Evolutionary conservation across 2,329 filamentous ascomycete genomes (phyloP), one percentile per base, ranked within the genome.

Genomic region (Arthrobotrys musiformis): DNA sequence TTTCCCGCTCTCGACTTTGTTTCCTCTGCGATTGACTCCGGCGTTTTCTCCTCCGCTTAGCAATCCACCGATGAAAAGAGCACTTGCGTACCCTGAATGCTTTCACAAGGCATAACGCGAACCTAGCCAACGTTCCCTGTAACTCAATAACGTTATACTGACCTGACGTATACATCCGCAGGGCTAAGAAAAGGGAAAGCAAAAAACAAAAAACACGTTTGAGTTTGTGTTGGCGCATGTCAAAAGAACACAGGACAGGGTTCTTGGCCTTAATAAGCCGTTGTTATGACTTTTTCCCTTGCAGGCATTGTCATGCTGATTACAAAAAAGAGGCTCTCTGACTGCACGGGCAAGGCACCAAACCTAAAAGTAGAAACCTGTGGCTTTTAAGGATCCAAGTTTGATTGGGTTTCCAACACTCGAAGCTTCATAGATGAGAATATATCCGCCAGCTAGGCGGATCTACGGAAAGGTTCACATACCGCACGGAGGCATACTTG

Each of bases 81-180:
- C 17, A 30, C 46, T 56, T 35, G 50, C 28, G n/a, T n/a, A 52
- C 30, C 46, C 19, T 19, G n/a, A 42, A 54, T 50, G 26, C 46
- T 46, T 26, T 26, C 46, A 19, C 40, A 64, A 50, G 28, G 60
- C 69, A 73, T 73, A 73, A 67, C 61, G 69, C 69, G 61, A 67
- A 33, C n/a, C n/a, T 48, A 48, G 1, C 11, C 4, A 13, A 48
- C 19, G n/a, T 30, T 35, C 68, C 69, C 44, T 73, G 69, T 42
- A 60, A 66, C 30, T 50, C 9, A 67, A 73, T 73, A 73, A 73
- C 69, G 69, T 73, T 73, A 73, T 73, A 30, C 22, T 52, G 61
- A 54, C 52, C 60, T 52, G 50, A 66, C 52, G n/a, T n/a, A n/a
- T n/a, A n/a, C n/a, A n/a, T n/a, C n/a, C 33, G 24, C 19, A 64